A percentile compares a stretch with the other conserved stretches of the same genome.
These are phyloP conservation scores for Gillenia trifoliata DNA, from an alignment of 306 rosid genomes.

Conservation along the genomic window DNA sequence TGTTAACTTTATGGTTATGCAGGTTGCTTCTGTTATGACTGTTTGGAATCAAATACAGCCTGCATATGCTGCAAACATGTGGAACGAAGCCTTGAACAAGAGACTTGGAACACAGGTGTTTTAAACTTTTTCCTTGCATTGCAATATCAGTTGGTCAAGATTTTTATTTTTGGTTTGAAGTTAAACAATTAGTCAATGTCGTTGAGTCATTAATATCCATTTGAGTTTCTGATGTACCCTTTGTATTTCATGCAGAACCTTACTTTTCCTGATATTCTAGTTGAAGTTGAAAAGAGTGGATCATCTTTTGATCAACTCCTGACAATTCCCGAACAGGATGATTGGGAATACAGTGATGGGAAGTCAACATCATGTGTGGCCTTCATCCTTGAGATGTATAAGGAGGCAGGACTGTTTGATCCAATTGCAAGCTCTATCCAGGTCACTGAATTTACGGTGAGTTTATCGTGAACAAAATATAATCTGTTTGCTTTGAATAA, in stretches of 20 bases:
- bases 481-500: slow-evolving; percentile 14
- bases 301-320: slow-evolving; percentile 80
- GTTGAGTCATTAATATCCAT: background rate
- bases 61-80: slow-evolving; percentile 83
- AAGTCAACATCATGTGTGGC: slow-evolving; percentile 89
- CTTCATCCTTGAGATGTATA: slow-evolving; percentile 85
- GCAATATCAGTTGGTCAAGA: background rate
- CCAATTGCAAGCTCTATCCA: slow-evolving; percentile 76
- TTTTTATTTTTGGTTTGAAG: slow-evolving; percentile 3
- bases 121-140: background rate
- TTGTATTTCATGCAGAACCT: slow-evolving; percentile 60
- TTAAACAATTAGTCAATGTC: background rate
- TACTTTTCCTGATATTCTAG: slow-evolving; percentile 70
- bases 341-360: slow-evolving; percentile 90
- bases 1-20: slow-evolving; percentile 20
- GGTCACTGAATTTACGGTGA: slow-evolving; percentile 97
- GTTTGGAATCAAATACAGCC: slow-evolving; percentile 91
- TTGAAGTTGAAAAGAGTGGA: slow-evolving; percentile 83
- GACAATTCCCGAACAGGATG: slow-evolving; percentile 87
- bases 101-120: slow-evolving; percentile 79
- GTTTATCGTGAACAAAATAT: slow-evolving; percentile 21
- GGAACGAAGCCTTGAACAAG: slow-evolving; percentile 98
- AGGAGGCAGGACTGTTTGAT: slow-evolving; percentile 87
- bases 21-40: slow-evolving; percentile 98
- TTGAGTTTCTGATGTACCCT: background rate